These are phyloP conservation scores for Pittosporum tobira DNA, from an alignment of 129 eudicot genomes.

Conservation along the genomic window DNA sequence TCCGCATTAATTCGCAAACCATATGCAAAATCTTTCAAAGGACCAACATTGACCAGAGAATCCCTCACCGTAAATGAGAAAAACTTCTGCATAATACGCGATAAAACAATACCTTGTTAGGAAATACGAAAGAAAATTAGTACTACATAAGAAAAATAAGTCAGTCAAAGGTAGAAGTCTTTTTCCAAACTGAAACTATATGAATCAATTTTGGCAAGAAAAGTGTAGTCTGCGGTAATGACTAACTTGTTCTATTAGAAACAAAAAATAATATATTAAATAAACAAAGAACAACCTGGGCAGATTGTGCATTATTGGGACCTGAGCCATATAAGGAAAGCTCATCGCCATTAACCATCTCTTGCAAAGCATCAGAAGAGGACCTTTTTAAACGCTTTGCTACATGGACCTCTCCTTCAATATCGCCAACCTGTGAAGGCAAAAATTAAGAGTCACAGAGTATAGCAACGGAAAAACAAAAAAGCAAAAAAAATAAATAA, in stretches of 20 bases:
- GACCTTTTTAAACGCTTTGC: constrained; percentile 72
- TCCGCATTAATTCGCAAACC: constrained; percentile 90
- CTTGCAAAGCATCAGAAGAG: constrained; percentile 90
- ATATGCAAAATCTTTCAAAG: constrained; percentile 81
- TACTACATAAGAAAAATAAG: background rate
- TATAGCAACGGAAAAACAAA: background rate
- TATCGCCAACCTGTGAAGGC: constrained; percentile 63
- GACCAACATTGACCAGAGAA: constrained; percentile 89
- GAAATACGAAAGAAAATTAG: background rate
- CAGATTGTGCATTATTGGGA: constrained; percentile 62
- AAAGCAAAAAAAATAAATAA: background rate
- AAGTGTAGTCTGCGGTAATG: background rate
- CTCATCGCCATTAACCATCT: constrained; percentile 76
- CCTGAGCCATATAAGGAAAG: constrained; percentile 81
- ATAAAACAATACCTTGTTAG: background rate
- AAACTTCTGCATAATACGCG: constrained; percentile 52
- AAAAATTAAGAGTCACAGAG: background rate
- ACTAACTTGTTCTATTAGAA: background rate
- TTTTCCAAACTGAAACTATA: background rate
- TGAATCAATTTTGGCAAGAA: background rate
- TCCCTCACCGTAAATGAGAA: constrained; percentile 94
- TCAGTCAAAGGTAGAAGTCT: background rate
- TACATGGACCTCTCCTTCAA: constrained; percentile 70
- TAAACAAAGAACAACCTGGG: constrained; percentile 49
- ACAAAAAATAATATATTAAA: no score